These are phyloP conservation scores for Ceratocystis harringtonii DNA, from an alignment of 2,329 filamentous ascomycete species.

Conservation along the genomic window DNA sequence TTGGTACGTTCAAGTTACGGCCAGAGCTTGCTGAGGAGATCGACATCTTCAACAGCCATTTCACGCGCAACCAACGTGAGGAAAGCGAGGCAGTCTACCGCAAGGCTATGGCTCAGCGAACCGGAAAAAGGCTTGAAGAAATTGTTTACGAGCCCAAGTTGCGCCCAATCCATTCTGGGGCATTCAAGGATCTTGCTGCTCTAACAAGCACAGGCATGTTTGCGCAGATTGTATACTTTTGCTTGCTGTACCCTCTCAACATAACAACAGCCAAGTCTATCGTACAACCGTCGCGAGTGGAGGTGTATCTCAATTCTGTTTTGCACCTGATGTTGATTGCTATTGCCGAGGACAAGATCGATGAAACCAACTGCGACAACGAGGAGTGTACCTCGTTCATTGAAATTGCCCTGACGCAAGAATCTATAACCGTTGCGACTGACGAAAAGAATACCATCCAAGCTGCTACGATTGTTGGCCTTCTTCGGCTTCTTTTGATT, in stretches of 20 bases:
- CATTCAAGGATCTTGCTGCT: conserved; percentile 58
- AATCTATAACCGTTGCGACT: background rate
- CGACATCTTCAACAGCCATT: conserved; percentile 91
- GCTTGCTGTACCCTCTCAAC: conserved; percentile 64
- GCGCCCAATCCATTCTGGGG: conserved; percentile 56
- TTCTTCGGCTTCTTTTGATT: conserved; percentile 45
- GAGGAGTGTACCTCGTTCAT: conserved; percentile 1
- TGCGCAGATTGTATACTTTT: conserved; percentile 77
- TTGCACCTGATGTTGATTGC: conserved; percentile 78
- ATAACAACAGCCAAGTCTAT: conserved; percentile 53
- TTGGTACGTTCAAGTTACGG: conserved; percentile 86
- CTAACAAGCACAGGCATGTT: conserved; percentile 81
- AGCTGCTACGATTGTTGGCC: conserved; percentile 47
- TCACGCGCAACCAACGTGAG: conserved; percentile 91
- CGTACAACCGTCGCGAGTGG: conserved; percentile 68
- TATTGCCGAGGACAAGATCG: conserved; percentile 61
- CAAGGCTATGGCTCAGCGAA: conserved; percentile 73
- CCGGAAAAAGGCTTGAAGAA: conserved; percentile 63
- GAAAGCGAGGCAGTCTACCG: conserved; percentile 85
- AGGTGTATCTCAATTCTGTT: conserved; percentile 83
- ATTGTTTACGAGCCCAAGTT: conserved; percentile 86
- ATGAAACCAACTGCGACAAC: conserved; percentile 19
- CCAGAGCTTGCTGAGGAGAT: conserved; percentile 73
- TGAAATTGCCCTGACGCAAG: background rate
- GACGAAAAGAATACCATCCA: conserved; percentile 29